Base-by-base conservation (phyloP, 2,329 filamentous ascomycete species). In the Tympanopsis confertula region DNA sequence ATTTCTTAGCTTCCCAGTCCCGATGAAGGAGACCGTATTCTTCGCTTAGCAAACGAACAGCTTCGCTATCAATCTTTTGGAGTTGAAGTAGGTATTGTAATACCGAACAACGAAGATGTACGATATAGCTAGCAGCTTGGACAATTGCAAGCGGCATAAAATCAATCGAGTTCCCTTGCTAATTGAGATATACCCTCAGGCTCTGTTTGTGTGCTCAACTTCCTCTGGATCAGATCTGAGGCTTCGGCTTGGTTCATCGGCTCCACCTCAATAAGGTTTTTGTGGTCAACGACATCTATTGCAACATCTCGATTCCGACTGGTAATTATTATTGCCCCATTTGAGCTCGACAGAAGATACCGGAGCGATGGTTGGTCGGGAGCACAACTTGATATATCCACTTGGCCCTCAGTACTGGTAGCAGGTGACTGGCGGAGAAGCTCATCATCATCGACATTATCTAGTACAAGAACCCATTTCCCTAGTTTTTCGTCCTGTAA, bases 121-220 rank as follows among this genome's bases (percentile, higher is more conserved):
- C 36, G 24, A 47, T 42, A 35, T 35, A 44, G 5, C 20, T 19
- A 1, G 44, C 24, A 1, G 42, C 42, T 28, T 45, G 43, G 3
- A 38, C 39, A 32, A 47, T 41, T 5, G 45, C 45, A 10, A 47
- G 35, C 4, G 45, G 45, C 2, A 45, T 10, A 33, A 33, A 15
- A 18, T 7, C 15, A 17, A 33, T 33, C 12, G 15, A 10, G 10
- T 10, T 15, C 10, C 17, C 10, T 12, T 18, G 30, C 10, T 33
- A 10, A 33, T 33, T 33, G 17, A 33, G 15, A n/a, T n/a, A n/a
- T n/a, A n/a, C n/a, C n/a, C n/a, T n/a, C n/a, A n/a, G n/a, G n/a
- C n/a, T n/a, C n/a, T n/a, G n/a, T n/a, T n/a, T n/a, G n/a, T n/a
- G n/a, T n/a, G n/a, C n/a, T n/a, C 12, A 33, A 7, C 7, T 17